Evolutionary conservation across 2,329 filamentous ascomycete species (phyloP).

Genomic region (Leptographium flavum): DNA sequence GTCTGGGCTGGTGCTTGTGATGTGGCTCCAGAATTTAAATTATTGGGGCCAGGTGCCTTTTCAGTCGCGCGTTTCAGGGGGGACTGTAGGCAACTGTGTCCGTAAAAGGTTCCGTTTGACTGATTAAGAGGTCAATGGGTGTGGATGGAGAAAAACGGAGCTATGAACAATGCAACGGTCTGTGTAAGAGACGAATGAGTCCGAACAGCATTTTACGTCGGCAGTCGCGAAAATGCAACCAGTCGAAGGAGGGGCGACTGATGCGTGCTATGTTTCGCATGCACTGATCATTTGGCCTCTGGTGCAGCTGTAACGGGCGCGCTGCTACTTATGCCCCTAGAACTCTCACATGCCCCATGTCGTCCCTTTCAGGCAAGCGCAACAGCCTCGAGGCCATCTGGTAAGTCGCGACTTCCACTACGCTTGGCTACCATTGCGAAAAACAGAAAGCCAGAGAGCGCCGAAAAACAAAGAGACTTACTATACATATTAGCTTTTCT

Average conservation of each 20-base stretch:
- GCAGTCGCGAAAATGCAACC: no score
- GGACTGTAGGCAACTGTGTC: no score
- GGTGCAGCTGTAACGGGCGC: slow-evolving; percentile 6
- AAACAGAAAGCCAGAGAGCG: no score
- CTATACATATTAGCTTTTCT: no score
- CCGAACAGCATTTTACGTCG: neutral
- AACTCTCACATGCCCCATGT: neutral
- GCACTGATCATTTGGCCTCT: slow-evolving; percentile 2
- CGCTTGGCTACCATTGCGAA: neutral
- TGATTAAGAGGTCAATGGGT: neutral
- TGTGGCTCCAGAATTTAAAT: slow-evolving; percentile 8
- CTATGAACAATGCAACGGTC: neutral
- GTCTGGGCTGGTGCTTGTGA: slow-evolving; percentile 1
- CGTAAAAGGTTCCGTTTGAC: slow-evolving; percentile 2
- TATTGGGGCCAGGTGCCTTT: slow-evolving; percentile 3
- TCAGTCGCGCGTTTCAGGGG: slow-evolving; percentile 7
- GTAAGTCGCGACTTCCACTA: no score
- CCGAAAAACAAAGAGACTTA: no score
- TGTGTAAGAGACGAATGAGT: no score
- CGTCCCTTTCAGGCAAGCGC: slow-evolving; percentile 1
- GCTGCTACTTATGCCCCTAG: slow-evolving; percentile 5
- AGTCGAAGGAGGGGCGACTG: slow-evolving; percentile 1
- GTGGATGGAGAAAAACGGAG: neutral
- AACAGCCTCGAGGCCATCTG: no score
- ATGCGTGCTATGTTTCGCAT: slow-evolving; percentile 10